A percentile compares a stretch with the other conserved stretches of the same genome.
Conservation (phyloP, 2,329 filamentous ascomycete genomes). For the Penicillium sp. region DNA sequence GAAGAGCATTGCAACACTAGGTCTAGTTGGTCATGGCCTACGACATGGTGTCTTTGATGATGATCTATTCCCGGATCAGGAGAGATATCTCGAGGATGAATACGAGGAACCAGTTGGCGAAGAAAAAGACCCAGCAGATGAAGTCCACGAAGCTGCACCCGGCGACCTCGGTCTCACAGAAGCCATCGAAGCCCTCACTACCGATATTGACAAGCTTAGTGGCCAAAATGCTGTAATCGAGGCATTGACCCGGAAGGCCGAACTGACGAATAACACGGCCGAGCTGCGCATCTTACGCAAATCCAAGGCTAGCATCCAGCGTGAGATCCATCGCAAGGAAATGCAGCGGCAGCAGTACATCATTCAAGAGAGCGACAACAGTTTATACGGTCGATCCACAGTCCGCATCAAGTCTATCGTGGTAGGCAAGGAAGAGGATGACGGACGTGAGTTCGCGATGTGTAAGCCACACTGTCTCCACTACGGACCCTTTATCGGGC, state of each 20-base stretch:
- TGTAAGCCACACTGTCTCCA: constrained; percentile 49
- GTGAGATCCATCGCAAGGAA: constrained; percentile 91
- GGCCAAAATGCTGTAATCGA: constrained; percentile 90
- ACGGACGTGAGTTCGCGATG: constrained; percentile 88
- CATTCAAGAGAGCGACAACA: constrained; percentile 96
- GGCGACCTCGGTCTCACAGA: constrained; percentile 91
- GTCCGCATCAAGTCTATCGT: constrained; percentile 90
- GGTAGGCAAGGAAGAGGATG: constrained; percentile 86
- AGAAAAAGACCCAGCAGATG: constrained; percentile 67
- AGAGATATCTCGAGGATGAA: constrained; percentile 79
- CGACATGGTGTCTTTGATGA: constrained; percentile 93
- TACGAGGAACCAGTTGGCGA: constrained; percentile 67
- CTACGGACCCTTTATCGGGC: not conserved
- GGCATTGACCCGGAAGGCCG: constrained; percentile 87
- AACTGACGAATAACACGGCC: constrained; percentile 93
- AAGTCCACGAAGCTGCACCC: constrained; percentile 89
- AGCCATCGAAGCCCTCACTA: constrained; percentile 82
- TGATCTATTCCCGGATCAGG: constrained; percentile 85
- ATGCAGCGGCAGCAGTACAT: constrained; percentile 96
- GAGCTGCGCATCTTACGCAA: constrained; percentile 90
- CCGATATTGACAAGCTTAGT: constrained; percentile 83
- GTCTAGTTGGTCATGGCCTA: constrained; percentile 81
- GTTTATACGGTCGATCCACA: constrained; percentile 85
- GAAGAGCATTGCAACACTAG: constrained; percentile 86
- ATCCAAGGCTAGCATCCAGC: constrained; percentile 86